Base-by-base conservation (phyloP, 257 asterid genomes). In the Scutellaria minor region DNA sequence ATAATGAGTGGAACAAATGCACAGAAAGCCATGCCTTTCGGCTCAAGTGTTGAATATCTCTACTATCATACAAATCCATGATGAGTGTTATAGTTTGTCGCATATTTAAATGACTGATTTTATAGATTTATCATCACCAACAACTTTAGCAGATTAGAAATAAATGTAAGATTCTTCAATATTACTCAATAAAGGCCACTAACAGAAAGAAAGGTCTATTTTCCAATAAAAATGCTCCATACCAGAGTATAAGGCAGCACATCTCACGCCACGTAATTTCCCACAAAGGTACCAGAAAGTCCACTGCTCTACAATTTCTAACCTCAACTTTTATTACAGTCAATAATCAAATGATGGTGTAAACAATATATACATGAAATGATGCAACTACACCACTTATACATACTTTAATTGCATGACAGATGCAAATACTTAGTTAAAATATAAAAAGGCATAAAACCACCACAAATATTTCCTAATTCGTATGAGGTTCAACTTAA, bases 41-140 rank as follows among this genome's bases (percentile, higher is more conserved):
- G 88, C 83, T 75, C 57, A 87, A 80, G 80, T 77, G 76, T 83
- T 79, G 82, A 87, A 80, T 83, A 81, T 62, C 83, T 71, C 73
- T 77, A 77, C 71, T 68, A 80, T 77, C 79, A 59, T 56, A 78
- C 42, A 61, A 81, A 56, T 44, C 79, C 82, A 61, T 81, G 78
- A 80, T 84, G 91, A 76, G 81, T 71, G 77, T 56, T 68, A 75
- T 82, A 69, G 53, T 72, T 73, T 64, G 76, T 71, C 77, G 72
- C 78, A 65, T 63, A n/a, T 75, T 71, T 74, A 74, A 80, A 70
- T 66, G 74, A 80, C 73, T 58, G 53, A 40, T 45, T 53, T 66
- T 51, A 56, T 24, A 71, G 64, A 69, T 79, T 77, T 75, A 60
- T 51, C 63, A 75, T 57, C 85, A 31, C 66, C 66, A 66, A 70